Evolutionary conservation across 805 yeast genomes (phyloP), one percentile per base, ranked within the genome.

Genomic region (Yarrowia bubula): DNA sequence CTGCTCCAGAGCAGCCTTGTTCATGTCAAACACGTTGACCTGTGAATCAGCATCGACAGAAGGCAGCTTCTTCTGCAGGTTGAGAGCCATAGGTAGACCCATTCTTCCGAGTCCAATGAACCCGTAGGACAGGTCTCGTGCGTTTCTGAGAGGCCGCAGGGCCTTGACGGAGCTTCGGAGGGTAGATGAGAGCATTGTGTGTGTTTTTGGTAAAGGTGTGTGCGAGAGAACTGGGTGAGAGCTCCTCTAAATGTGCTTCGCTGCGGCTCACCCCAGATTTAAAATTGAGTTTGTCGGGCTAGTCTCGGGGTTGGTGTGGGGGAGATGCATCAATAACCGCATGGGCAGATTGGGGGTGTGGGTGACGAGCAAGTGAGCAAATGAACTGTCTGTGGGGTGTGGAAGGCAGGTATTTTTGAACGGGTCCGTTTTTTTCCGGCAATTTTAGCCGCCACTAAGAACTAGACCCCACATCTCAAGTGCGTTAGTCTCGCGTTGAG

Each of bases 31-130:
- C 9, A 83, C 82, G 28, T 58, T 58, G 51, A 58, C 64, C 22
- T 11, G 14, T 15, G 64, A 43, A 43, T 78, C 76, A 61, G 82
- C 73, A 38, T 73, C 71, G 64, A 83, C 85, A 13, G 68, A 64
- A 0, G 78, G 72, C 64, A 78, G 75, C 65, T 75, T 74, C 35
- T 61, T 43, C 69, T 79, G 76, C 35, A 83, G 74, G 68, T 83
- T 84, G 65, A 77, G 73, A 17, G 85, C 85, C 86, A 83, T 83
- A 68, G 80, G 81, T 62, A 78, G 81, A 62, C 86, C 84, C 86
- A 83, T 83, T 65, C 80, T 81, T 35, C 86, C 86, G 35, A 83
- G 75, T n/a, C 86, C 86, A 46, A 83, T 79, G 74, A 83, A 83
- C 33, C 86, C 86, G 69, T 79, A 82, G 43, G 69, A 66, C 22